Evolutionary conservation across 495 filamentous ascomycete genomes (phyloP), one percentile per base, ranked within the genome.

Genomic region (Hypoxylon cercidicola): DNA sequence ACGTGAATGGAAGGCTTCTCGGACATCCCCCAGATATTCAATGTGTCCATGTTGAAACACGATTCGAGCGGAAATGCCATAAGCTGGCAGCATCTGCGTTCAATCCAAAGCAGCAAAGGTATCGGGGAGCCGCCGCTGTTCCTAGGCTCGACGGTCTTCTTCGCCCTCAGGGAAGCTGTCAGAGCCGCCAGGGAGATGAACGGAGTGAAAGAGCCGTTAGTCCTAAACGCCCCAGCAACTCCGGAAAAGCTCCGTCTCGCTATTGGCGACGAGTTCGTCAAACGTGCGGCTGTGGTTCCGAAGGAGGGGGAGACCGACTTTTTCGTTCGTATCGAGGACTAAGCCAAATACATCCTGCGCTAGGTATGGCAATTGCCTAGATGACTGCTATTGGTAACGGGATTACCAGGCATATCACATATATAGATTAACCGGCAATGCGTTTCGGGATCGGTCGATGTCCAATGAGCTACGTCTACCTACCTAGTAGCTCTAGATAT

Each of bases 61-160:
- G 66, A 69, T 23, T 64, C 61, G 39, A 37, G 15, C 16, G 66
- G 66, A 0, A 93, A 94, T 72, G 91, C 87, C 50, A 91, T 93
- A 0, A 77, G 87, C 60, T 96, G 92, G 92, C 87, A 93, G 81
- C 87, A 96, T 72, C 79, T 96, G 39, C 83, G 90, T 30, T 93
- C 92, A 0, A 94, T 96, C 66, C 90, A 94, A 75, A 84, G 92
- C 12, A 87, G 84, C 15, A 78, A 87, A 47, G 89, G 90, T 48
- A 83, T 90, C 1, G 91, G 91, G 10, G 91, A 95, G 74, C 91
- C 92, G 18, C 92, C 92, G 0, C 78, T 96, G 10, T 94, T 94
- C 70, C 87, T 96, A 88, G 91, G 91, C 13, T 87, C 82, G 55
- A 81, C 83, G 0, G 90, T 93, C 4, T 94, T 96, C 81, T 96